These are phyloP conservation scores for Aegilops umbellulata DNA, from an alignment of 176 grass and related monocot species.

Conservation along the genomic window DNA sequence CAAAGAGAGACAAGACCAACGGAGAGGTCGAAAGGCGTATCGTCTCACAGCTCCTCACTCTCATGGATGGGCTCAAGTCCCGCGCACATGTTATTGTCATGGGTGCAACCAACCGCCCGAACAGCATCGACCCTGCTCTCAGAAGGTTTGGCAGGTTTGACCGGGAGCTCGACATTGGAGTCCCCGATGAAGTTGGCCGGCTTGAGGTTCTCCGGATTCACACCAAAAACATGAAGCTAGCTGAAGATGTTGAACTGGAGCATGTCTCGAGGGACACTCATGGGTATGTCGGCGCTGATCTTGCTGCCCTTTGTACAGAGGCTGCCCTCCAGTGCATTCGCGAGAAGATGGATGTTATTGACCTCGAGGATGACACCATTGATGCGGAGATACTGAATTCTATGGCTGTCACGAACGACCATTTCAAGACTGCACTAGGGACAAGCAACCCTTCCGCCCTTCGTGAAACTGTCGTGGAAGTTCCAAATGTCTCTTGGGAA, in stretches of 20 bases:
- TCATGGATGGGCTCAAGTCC: constrained; percentile 76
- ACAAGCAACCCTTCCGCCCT: constrained; percentile 71
- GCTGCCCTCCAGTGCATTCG: constrained; percentile 80
- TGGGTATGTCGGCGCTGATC: constrained; percentile 72
- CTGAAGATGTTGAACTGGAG: constrained; percentile 83
- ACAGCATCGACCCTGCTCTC: constrained; percentile 68
- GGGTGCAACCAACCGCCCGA: too few relatives aligned
- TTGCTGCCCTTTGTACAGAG: constrained; percentile 23
- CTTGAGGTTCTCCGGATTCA: too few relatives aligned
- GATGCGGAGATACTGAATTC: constrained; percentile 88
- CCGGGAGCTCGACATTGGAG: constrained; percentile 45
- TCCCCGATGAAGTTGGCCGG: too few relatives aligned
- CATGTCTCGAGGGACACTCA: constrained; percentile 62
- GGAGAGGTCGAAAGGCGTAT: constrained; percentile 76
- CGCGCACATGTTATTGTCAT: constrained; percentile 44
- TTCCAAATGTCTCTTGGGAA: constrained; percentile 58
- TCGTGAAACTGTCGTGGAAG: constrained; percentile 73
- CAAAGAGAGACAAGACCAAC: constrained; percentile 55
- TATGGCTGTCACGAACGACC: constrained; percentile 77
- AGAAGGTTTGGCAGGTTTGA: constrained; percentile 77
- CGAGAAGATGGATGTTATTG: constrained; percentile 88
- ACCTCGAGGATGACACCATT: constrained; percentile 79
- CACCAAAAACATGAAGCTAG: constrained; percentile 17
- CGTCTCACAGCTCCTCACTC: constrained; percentile 75
- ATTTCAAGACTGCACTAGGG: constrained; percentile 31